Base-by-base conservation (phyloP, 805 yeast species). In the Blastobotrys americana region DNA sequence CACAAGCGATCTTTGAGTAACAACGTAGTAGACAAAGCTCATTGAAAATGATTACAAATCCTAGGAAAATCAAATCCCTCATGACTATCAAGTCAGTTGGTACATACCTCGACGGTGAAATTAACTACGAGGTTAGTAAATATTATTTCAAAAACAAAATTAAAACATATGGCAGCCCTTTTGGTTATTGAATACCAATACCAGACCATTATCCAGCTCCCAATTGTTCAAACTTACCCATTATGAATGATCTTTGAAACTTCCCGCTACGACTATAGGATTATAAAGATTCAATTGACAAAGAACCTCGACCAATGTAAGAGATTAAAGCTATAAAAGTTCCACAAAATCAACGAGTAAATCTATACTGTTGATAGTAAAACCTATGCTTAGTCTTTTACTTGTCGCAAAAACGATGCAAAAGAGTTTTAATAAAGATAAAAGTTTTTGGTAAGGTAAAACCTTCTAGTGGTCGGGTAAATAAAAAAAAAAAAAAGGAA, bases 181-280 rank as follows among this genome's bases (percentile, higher is more conserved):
- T n/a, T n/a, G n/a, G n/a, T n/a, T n/a, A n/a, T n/a, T n/a, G n/a
- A n/a, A n/a, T n/a, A n/a, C n/a, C n/a, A n/a, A n/a, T n/a, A n/a
- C n/a, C n/a, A n/a, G n/a, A n/a, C n/a, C n/a, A n/a, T n/a, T n/a
- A n/a, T n/a, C n/a, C n/a, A n/a, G n/a, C n/a, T n/a, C 61, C 62
- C 62, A 58, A 58, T 51, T 13, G 13, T 3, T 18, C 13, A 33
- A 40, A 55, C 62, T 34, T 55, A 58, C 62, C 63, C 63, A 59
- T 59, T 50, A 49, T 57, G 53, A 52, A 55, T 43, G 40, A 46
- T 42, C 36, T 41, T 46, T 50, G 36, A n/a, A n/a, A 17, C 34
- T 44, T 16, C 42, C 25, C 42, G 39, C 36, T 21, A 17, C 9
- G 40, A 15, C 15, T 37, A 27, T 19, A 34, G 20, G 22, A 20